Conservation (phyloP, 1,284 basidiomycete genomes). For the Apiotrichum domesticum region DNA sequence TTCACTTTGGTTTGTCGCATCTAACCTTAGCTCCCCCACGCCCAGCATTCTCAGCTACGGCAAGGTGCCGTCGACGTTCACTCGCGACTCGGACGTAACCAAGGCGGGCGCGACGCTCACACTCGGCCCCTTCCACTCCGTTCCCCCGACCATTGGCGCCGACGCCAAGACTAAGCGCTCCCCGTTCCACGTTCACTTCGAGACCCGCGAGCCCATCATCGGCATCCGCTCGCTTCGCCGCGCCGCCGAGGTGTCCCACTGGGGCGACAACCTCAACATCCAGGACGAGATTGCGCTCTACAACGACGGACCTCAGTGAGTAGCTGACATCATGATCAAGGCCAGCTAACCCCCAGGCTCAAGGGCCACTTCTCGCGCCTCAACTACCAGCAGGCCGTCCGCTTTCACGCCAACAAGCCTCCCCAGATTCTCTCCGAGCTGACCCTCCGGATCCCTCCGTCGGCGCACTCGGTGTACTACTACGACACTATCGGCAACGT, state of each 20-base stretch:
- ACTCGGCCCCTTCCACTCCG: constrained; percentile 76
- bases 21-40: constrained; percentile 54
- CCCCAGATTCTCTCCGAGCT: constrained; percentile 64
- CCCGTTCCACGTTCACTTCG: constrained; percentile 69
- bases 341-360: constrained; percentile 53
- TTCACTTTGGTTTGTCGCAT: too few relatives aligned
- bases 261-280: constrained; percentile 91
- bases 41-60: constrained; percentile 66
- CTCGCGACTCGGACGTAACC: constrained; percentile 49
- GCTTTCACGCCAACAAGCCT: constrained; percentile 57
- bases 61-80: constrained; percentile 43
- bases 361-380: constrained; percentile 95
- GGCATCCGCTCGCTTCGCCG: constrained; percentile 68
- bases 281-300: constrained; percentile 77
- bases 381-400: constrained; percentile 66
- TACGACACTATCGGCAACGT: constrained; percentile 93
- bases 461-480: constrained; percentile 75
- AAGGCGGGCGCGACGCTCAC: constrained; percentile 75
- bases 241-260: constrained; percentile 86
- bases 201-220: constrained; percentile 69
- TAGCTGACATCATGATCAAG: constrained; percentile 15
- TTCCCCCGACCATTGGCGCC: constrained; percentile 56
- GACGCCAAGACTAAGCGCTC: constrained; percentile 55
- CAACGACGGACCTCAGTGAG: constrained; percentile 82
- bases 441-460: constrained; percentile 69